Evolutionary conservation across 768 basidiomycete genomes (phyloP), one percentile per base, ranked within the genome.

Genomic region (Boletus fagicola): DNA sequence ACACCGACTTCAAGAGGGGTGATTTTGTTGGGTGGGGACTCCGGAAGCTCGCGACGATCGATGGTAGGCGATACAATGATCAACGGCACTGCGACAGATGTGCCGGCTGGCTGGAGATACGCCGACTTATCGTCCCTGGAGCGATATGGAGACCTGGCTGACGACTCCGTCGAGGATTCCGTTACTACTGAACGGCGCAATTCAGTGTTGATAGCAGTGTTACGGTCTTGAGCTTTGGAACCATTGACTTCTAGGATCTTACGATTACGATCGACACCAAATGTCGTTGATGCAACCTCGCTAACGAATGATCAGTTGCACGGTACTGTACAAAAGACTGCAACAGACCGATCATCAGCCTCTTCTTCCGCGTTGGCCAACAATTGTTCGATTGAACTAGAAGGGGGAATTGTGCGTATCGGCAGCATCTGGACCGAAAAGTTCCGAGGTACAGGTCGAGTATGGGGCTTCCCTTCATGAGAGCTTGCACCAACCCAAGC

Each of bases 401-500:
- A 35, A 49, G 58, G 9, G 10, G 31, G 11, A 4, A 31, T 35
- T 35, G n/a, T 6, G 15, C 26, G 58, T 16, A 20, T 40, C 7
- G 22, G 16, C 7, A 5, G 12, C 16, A 26, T 39, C 11, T 51
- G 50, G n/a, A 53, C 11, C 1, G 40, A 22, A 9, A 39, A 6
- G 2, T 50, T 50, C 9, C 13, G 53, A 18, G 43, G 16, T 0
- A 24, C 8, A n/a, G 55, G 33, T 24, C 45, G 57, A 42, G 11
- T 43, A 44, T 67, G 60, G 7, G 57, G 52, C 26, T 48, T 64
- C 20, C 42, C 39, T 40, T 60, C 62, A 18, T 67, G 60, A 26
- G 53, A 53, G 16, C 62, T 31, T 28, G 45, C 33, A 22, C 54
- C 26, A 33, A 42, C 26, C 26, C 26, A 26, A 26, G 26, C 26